Base-by-base conservation (phyloP, 148 eudicot genomes). In the Persicaria maculosa region DNA sequence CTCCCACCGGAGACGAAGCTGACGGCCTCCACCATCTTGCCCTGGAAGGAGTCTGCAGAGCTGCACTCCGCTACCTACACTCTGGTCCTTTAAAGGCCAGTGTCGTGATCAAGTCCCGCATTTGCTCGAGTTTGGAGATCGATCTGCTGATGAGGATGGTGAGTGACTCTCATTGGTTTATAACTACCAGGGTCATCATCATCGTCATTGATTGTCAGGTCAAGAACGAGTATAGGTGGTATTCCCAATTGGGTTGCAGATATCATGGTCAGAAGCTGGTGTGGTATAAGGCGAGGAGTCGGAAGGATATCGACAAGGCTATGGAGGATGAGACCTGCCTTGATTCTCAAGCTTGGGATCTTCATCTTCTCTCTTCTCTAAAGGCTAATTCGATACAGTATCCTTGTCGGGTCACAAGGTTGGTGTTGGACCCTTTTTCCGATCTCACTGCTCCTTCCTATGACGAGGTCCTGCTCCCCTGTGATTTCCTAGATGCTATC, bases 71-170 rank as follows among this genome's bases (percentile, higher is more conserved):
- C 68, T 16, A 25, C 7, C 44, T 62, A 62, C 44, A 25, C 68
- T 62, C 44, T 43, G 12, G 31, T 25, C 25, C 9, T 62, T 62
- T 2, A 1, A 31, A 31, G 40, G 40, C 40, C 3, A 31, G 68
- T 31, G 68, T 62, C 4, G 68, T 62, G 7, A 62, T 62, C 25
- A 62, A 62, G 68, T 62, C 68, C 16, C 68, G 68, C 4, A 43
- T 62, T 1, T 31, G 6, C 68, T 62, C 68, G 4, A 4, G 3
- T 15, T 31, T 62, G 1, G 68, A 62, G 68, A 43, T 62, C 44
- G 44, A 25, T 16, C 11, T 62, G 68, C 1, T 62, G 1, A 62
- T 25, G 44, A 25, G 68, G 22, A 15, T 62, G 5, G 68, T 31
- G 3, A 16, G 31, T 15, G 68, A 25, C 5, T 31, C 10, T 48